Evolutionary conservation across 352 stramenopile genomes (phyloP), one percentile per base, ranked within the genome.

Genomic region (Phytophthora meadii): DNA sequence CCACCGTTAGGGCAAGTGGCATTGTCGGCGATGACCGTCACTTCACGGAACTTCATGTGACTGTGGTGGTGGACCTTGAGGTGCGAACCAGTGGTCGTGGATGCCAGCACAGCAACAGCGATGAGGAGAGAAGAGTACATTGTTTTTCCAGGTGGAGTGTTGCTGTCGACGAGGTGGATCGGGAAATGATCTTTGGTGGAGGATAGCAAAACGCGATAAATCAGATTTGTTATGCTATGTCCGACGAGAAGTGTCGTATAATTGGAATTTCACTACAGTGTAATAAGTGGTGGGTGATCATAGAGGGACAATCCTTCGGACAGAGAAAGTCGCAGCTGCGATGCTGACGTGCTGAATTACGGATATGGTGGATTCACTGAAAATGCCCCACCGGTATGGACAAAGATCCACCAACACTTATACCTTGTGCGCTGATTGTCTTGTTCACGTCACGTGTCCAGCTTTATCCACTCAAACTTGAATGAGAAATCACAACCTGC

Each of bases 11-110:
- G 79, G 59, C 79, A 88, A 11, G 53, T 61, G 2, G 61, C 74
- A 53, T 79, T 78, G 51, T 77, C 55, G 1, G 46, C 64, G 55
- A 88, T 79, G 32, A 88, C 60, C 14, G 72, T 68, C 50, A 77
- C 68, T 19, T 83, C 74, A 11, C 68, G 74, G 67, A 85, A 88
- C 72, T 85, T 85, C 56, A 72, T 70, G 68, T 79, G 58, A 46
- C 50, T 34, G 53, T 62, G 54, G 42, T 72, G 49, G 63, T 75
- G 61, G 32, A 71, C 50, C 49, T 81, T 74, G 30, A 48, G 28
- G 14, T 67, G 61, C 15, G 45, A 22, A 5, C 45, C 61, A 8
- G 42, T 17, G n/a, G 32, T 45, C 9, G 54, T 30, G 25, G 61
- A 49, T 4, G 51, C 47, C 51, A 77, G 44, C 10, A 76, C 15